Evolutionary conservation across 208 protist genomes (phyloP).

Genomic region (Acanthamoeba polyphaga): DNA sequence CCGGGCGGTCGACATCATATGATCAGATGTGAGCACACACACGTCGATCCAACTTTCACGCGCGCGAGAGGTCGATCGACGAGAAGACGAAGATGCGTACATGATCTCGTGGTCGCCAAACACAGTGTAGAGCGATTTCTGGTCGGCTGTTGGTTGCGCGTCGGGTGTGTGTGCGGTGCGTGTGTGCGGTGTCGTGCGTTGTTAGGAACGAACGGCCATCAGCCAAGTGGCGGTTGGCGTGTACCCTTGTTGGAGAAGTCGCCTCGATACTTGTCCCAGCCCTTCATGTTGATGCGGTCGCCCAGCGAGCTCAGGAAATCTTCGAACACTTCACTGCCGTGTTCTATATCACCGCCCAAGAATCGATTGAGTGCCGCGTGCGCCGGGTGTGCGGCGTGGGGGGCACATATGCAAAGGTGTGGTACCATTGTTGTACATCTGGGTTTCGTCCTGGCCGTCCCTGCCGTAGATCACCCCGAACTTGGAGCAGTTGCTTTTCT

Average conservation of each 20-base stretch:
- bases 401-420: not conserved
- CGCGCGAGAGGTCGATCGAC: not conserved
- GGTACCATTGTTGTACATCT: slow-evolving; percentile 63
- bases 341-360: not conserved
- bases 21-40: too few relatives aligned
- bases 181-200: too few relatives aligned
- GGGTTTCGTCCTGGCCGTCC: slow-evolving; percentile 57
- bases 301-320: not conserved
- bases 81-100: not conserved
- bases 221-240: too few relatives aligned
- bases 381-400: too few relatives aligned
- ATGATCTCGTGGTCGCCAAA: slow-evolving; percentile 54
- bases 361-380: too few relatives aligned
- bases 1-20: not conserved
- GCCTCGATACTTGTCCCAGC: slow-evolving; percentile 8
- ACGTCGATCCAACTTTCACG: too few relatives aligned
- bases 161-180: too few relatives aligned
- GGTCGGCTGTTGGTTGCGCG: not conserved
- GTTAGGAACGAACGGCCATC: too few relatives aligned
- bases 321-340: slow-evolving; percentile 13
- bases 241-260: not conserved
- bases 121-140: slow-evolving; percentile 25
- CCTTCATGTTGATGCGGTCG: not conserved
- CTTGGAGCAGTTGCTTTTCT: not conserved
- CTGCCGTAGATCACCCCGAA: slow-evolving; percentile 4